A percentile compares a stretch with the other conserved stretches of the same genome.
Evolutionary conservation across 2,329 filamentous ascomycete genomes (phyloP).

Genomic region (Epichloe festucae): DNA sequence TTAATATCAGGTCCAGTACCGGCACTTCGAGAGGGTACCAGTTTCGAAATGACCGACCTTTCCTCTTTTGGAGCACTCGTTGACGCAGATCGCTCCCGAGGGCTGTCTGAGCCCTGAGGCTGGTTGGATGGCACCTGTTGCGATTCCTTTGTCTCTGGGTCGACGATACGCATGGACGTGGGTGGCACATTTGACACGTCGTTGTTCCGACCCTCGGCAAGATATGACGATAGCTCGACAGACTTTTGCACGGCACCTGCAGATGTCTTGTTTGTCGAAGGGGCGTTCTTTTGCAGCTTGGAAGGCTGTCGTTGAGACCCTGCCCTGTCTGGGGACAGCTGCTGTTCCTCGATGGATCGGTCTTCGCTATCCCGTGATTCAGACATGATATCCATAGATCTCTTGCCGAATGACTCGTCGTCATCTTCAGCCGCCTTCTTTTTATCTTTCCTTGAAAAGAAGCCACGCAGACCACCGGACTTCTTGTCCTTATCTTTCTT

Average conservation of each 20-base stretch:
- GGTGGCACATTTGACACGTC: constrained; percentile 44
- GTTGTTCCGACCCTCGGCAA: constrained; percentile 33
- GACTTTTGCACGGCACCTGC: constrained; percentile 17
- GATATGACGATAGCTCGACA: constrained; percentile 29
- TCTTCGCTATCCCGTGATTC: constrained; percentile 33
- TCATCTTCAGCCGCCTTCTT: constrained; percentile 44
- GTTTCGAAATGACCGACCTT: constrained; percentile 15
- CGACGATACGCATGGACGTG: constrained; percentile 45
- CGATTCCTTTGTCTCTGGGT: constrained; percentile 34
- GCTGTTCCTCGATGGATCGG: constrained; percentile 25
- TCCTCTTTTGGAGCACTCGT: constrained; percentile 25
- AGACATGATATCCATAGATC: constrained; percentile 42
- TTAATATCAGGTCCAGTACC: constrained; percentile 32
- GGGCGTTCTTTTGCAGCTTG: constrained; percentile 58
- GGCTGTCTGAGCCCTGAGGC: constrained; percentile 12
- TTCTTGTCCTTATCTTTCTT: constrained; percentile 61
- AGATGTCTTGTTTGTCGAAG: constrained; percentile 26
- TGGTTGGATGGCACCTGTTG: constrained; percentile 22
- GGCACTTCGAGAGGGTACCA: constrained; percentile 11
- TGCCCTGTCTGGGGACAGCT: constrained; percentile 26
- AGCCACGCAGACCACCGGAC: constrained; percentile 41
- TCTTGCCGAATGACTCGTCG: constrained; percentile 48
- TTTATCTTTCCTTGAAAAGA: constrained; percentile 51
- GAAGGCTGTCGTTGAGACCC: constrained; percentile 42
- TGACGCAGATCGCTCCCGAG: constrained; percentile 20